Evolutionary conservation across 192 early-diverging fungal species (phyloP).

Genomic region (Irineochytrium annulatum): DNA sequence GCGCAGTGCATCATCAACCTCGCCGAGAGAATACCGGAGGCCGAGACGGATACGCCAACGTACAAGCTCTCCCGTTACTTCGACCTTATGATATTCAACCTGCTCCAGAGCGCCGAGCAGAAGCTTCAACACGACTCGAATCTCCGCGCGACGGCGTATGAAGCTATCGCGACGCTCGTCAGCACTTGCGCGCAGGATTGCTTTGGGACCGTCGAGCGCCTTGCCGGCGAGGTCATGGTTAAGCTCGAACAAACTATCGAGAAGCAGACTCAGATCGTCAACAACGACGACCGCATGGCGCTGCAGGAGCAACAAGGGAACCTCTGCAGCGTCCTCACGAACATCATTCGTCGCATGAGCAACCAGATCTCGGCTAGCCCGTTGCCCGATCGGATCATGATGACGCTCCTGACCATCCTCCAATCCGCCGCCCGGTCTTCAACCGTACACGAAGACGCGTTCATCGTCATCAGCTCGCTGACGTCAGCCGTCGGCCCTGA

Average conservation of each 20-base stretch:
- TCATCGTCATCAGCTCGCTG: slow-evolving; percentile 74
- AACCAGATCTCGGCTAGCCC: slow-evolving; percentile 68
- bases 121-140: slow-evolving; percentile 72
- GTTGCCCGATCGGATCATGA: slow-evolving; percentile 93
- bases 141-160: slow-evolving; percentile 87
- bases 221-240: slow-evolving; percentile 71
- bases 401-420: slow-evolving; percentile 74
- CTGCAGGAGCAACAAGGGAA: slow-evolving; percentile 89
- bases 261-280: slow-evolving; percentile 68
- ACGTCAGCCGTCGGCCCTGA: slow-evolving; percentile 70
- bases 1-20: slow-evolving; percentile 85
- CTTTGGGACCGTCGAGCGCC: slow-evolving; percentile 66
- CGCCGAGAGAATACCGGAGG: slow-evolving; percentile 70
- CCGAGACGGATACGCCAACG: slow-evolving; percentile 54
- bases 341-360: slow-evolving; percentile 75
- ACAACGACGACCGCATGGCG: slow-evolving; percentile 73
- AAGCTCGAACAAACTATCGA: slow-evolving; percentile 74
- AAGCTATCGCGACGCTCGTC: slow-evolving; percentile 83
- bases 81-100: slow-evolving; percentile 71
- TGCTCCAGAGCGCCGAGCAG: slow-evolving; percentile 40
- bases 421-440: slow-evolving; percentile 67
- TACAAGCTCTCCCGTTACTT: slow-evolving; percentile 80
- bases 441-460: slow-evolving; percentile 87
- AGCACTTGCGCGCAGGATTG: slow-evolving; percentile 63
- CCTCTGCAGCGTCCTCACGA: slow-evolving; percentile 87